A percentile compares a stretch with the other conserved stretches of the same genome.
phyloP scores from a whole-genome alignment of 1,139 yeast genomes.

The Candida sp. region DNA sequence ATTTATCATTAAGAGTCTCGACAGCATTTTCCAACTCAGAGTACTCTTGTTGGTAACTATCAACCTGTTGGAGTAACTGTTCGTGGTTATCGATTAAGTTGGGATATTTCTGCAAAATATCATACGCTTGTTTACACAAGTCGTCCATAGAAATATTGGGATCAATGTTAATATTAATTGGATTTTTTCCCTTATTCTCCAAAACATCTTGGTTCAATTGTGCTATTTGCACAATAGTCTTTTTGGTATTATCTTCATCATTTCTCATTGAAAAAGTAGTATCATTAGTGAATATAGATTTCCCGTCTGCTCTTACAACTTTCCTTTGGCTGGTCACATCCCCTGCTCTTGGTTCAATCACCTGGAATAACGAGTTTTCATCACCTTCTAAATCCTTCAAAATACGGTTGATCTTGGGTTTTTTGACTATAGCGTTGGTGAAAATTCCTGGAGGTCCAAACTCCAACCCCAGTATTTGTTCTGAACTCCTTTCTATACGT shows the following conservation, averaged over 20 bases:
- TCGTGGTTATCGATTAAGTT: conserved; percentile 22
- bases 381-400: conserved; percentile 57
- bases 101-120: conserved; percentile 25
- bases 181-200: neutral
- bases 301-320: conserved; percentile 39
- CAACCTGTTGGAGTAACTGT: conserved; percentile 17
- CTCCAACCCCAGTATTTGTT: conserved; percentile 24
- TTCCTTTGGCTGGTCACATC: conserved; percentile 4
- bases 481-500: conserved; percentile 18
- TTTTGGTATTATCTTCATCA: neutral
- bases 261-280: neutral
- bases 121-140: conserved; percentile 18
- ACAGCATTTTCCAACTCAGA: conserved; percentile 21
- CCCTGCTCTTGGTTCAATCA: conserved; percentile 15
- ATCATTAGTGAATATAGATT: conserved; percentile 17
- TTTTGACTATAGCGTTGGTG: conserved; percentile 56
- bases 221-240: neutral
- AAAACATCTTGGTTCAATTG: neutral
- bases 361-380: conserved; percentile 49
- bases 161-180: conserved; percentile 9
- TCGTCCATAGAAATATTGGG: conserved; percentile 14
- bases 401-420: conserved; percentile 56
- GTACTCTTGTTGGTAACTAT: conserved; percentile 18
- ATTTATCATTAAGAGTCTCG: conserved; percentile 20
- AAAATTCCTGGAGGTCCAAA: conserved; percentile 59